Conservation (phyloP, 1,284 basidiomycete genomes). For the Irpex sp. region DNA sequence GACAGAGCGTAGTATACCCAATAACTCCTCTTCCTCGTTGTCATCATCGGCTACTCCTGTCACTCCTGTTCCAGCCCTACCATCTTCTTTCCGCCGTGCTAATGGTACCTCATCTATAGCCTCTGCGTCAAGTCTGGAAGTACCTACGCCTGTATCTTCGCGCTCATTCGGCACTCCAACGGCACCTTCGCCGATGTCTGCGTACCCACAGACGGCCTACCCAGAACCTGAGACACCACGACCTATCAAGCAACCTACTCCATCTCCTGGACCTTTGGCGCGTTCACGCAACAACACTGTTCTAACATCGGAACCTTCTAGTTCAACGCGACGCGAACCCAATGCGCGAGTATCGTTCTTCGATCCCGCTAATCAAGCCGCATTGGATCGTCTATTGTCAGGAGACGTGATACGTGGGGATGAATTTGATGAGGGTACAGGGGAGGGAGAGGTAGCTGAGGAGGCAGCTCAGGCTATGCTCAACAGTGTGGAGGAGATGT, state of each 20-base stretch:
- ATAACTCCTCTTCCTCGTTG: slow-evolving; percentile 12
- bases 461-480: slow-evolving; percentile 79
- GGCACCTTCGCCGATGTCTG: slow-evolving; percentile 24
- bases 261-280: slow-evolving; percentile 12
- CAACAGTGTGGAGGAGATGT: slow-evolving; percentile 94
- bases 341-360: slow-evolving; percentile 78
- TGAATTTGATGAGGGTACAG: slow-evolving; percentile 29
- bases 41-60: slow-evolving; percentile 10
- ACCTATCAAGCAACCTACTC: not conserved
- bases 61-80: not conserved
- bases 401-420: slow-evolving; percentile 32
- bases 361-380: slow-evolving; percentile 70
- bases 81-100: slow-evolving; percentile 5
- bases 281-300: slow-evolving; percentile 19
- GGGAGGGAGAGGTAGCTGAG: slow-evolving; percentile 63
- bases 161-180: slow-evolving; percentile 13
- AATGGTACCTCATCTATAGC: slow-evolving; percentile 17
- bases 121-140: slow-evolving; percentile 21
- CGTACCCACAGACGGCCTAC: slow-evolving; percentile 16
- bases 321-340: slow-evolving; percentile 45
- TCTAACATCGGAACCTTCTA: slow-evolving; percentile 3
- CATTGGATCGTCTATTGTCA: slow-evolving; percentile 71
- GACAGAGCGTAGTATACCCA: slow-evolving; percentile 14
- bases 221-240: slow-evolving; percentile 13
- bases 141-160: slow-evolving; percentile 23